Conservation (phyloP, 331 rosid species). For the Dryas integrifolia region DNA sequence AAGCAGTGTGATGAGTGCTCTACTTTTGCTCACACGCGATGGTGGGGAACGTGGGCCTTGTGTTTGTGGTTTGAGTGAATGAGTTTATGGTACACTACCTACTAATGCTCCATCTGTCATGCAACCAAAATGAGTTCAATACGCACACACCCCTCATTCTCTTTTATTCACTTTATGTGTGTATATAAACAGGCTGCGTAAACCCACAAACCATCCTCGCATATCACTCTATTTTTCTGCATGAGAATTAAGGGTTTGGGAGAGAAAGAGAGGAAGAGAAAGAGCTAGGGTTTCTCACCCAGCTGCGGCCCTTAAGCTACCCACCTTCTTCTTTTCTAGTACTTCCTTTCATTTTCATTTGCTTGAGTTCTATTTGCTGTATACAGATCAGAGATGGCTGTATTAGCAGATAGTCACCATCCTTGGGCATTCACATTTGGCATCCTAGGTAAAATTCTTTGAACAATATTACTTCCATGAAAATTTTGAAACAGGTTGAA, state of each 20-base stretch:
- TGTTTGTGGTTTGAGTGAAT: slow-evolving; percentile 26
- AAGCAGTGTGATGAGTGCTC: background rate
- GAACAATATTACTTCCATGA: no score
- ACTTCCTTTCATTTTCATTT: background rate
- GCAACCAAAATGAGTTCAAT: slow-evolving; percentile 33
- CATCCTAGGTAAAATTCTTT: slow-evolving; percentile 53
- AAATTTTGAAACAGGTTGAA: no score
- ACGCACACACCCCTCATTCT: background rate
- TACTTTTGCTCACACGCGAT: slow-evolving; percentile 18
- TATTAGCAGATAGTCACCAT: slow-evolving; percentile 30
- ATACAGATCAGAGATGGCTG: slow-evolving; percentile 30
- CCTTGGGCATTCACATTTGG: slow-evolving; percentile 72
- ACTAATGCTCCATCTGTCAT: slow-evolving; percentile 35
- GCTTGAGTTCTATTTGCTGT: background rate
- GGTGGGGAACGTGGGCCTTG: slow-evolving; percentile 20
- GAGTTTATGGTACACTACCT: slow-evolving; percentile 43
- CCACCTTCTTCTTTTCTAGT: slow-evolving; percentile 6
- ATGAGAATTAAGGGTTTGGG: slow-evolving; percentile 20
- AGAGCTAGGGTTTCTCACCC: slow-evolving; percentile 33
- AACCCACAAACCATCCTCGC: slow-evolving; percentile 24
- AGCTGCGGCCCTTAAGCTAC: slow-evolving; percentile 17
- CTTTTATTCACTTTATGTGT: background rate
- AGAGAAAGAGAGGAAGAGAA: slow-evolving; percentile 11
- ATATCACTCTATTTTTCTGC: slow-evolving; percentile 23
- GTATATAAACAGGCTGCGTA: slow-evolving; percentile 17